These are phyloP conservation scores for Helenozyma rhizophorensis DNA, from an alignment of 805 yeast genomes.

Conservation along the genomic window DNA sequence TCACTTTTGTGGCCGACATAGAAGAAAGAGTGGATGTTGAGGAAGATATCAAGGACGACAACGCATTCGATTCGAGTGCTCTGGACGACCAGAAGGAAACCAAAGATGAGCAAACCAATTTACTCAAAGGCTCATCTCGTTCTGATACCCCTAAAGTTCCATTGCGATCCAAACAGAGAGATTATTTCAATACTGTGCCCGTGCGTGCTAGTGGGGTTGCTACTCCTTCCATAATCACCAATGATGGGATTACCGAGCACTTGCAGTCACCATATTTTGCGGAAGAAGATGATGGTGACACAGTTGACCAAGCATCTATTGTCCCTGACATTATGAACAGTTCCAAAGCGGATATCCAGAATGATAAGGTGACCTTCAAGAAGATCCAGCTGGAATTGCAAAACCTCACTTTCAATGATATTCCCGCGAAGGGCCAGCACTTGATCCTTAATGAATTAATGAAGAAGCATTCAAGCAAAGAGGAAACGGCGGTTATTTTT, in stretches of 20 bases:
- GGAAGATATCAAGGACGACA: slow-evolving; percentile 5
- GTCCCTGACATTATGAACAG: background rate
- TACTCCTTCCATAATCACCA: slow-evolving; percentile 34
- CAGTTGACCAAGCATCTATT: too few relatives aligned
- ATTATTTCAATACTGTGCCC: slow-evolving; percentile 4
- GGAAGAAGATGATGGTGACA: slow-evolving; percentile 9
- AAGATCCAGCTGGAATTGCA: slow-evolving; percentile 36
- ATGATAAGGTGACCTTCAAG: slow-evolving; percentile 23
- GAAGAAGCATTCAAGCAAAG: slow-evolving; percentile 52
- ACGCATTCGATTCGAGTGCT: background rate
- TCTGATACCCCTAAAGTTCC: too few relatives aligned
- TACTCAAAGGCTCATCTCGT: too few relatives aligned
- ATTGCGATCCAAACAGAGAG: too few relatives aligned
- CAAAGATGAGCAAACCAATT: too few relatives aligned
- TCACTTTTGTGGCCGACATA: slow-evolving; percentile 52
- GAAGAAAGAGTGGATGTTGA: slow-evolving; percentile 9
- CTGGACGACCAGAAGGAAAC: background rate
- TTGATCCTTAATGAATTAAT: slow-evolving; percentile 82
- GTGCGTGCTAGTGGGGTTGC: slow-evolving; percentile 9
- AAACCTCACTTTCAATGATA: slow-evolving; percentile 62
- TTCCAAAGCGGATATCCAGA: background rate
- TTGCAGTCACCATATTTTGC: slow-evolving; percentile 32
- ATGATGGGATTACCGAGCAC: slow-evolving; percentile 33
- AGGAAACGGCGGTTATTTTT: slow-evolving; percentile 65
- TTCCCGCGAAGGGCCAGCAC: slow-evolving; percentile 93